Percentiles rank a stretch among this genome's conserved stretches.
Evolutionary conservation across 2,329 filamentous ascomycete genomes (phyloP).

Genomic region (Aspergillus fructus): DNA sequence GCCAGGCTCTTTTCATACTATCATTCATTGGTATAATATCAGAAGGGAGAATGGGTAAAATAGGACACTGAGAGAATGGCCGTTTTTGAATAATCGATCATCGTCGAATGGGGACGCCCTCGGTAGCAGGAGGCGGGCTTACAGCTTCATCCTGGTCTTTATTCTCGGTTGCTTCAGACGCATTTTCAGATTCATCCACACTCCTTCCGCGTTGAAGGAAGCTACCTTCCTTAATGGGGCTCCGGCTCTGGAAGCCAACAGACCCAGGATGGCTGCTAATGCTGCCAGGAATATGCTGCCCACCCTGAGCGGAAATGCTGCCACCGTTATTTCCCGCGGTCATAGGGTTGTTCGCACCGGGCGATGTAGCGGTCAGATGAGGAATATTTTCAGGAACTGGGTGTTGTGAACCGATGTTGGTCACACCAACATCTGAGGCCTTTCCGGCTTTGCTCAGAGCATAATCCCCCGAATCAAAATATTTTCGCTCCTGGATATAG

Average conservation of each 20-base stretch:
- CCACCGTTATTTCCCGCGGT: slow-evolving; percentile 32
- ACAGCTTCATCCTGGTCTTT: slow-evolving; percentile 47
- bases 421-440: slow-evolving; percentile 88
- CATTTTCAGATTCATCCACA: slow-evolving; percentile 48
- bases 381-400: slow-evolving; percentile 94
- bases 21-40: slow-evolving; percentile 18
- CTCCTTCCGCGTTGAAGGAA: slow-evolving; percentile 82
- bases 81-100: slow-evolving; percentile 31
- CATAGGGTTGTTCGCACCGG: slow-evolving; percentile 36
- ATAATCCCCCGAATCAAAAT: slow-evolving; percentile 96
- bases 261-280: slow-evolving; percentile 41
- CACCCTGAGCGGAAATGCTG: slow-evolving; percentile 31
- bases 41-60: not conserved
- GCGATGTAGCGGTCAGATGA: slow-evolving; percentile 71
- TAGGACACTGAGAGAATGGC: not conserved
- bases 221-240: slow-evolving; percentile 87
- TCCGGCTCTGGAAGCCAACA: slow-evolving; percentile 59
- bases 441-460: slow-evolving; percentile 97
- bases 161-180: slow-evolving; percentile 10
- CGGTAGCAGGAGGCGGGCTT: slow-evolving; percentile 47
- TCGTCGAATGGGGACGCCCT: slow-evolving; percentile 65
- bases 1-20: slow-evolving; percentile 35
- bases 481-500: slow-evolving; percentile 80
- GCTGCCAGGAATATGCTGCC: slow-evolving; percentile 45
- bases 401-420: slow-evolving; percentile 90